Percentiles rank a stretch among this genome's conserved stretches.
These are phyloP conservation scores for Phialophora expanda DNA, from an alignment of 2,329 filamentous ascomycete genomes.

Conservation along the genomic window DNA sequence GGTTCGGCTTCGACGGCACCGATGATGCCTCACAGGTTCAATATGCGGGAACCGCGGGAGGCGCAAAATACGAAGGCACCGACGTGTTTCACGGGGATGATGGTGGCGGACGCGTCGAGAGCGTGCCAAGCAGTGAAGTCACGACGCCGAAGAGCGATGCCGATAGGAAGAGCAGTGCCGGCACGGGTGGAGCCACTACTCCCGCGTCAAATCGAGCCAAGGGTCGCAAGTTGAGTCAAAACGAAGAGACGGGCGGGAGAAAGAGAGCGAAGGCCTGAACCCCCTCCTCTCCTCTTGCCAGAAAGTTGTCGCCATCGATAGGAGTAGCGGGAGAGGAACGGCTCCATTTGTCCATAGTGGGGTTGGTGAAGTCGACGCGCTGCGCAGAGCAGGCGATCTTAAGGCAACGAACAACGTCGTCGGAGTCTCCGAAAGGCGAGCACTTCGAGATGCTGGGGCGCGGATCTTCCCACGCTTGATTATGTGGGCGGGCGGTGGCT, in stretches of 20 bases:
- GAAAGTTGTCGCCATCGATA: not conserved
- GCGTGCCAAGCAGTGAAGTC: slow-evolving; percentile 52
- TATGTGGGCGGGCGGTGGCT: not conserved
- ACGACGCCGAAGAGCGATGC: slow-evolving; percentile 46
- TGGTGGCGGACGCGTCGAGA: slow-evolving; percentile 46
- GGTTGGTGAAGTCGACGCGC: not conserved
- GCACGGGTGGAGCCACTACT: not conserved
- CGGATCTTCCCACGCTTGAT: not conserved
- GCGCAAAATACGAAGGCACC: not conserved
- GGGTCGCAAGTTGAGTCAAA: slow-evolving; percentile 24
- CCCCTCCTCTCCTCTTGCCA: not conserved
- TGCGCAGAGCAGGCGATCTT: not conserved
- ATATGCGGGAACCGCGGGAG: slow-evolving; percentile 10
- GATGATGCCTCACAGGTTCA: slow-evolving; percentile 35
- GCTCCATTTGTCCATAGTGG: not conserved
- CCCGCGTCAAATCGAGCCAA: slow-evolving; percentile 20
- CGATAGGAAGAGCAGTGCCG: slow-evolving; percentile 10
- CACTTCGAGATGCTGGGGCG: not conserved
- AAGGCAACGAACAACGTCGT: not conserved
- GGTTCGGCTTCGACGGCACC: slow-evolving; percentile 35
- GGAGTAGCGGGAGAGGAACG: not conserved
- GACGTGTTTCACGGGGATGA: slow-evolving; percentile 41
- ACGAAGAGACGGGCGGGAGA: slow-evolving; percentile 20
- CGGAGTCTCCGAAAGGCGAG: not conserved
- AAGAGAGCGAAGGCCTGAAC: slow-evolving; percentile 22